Evolutionary conservation across 2,329 filamentous ascomycete genomes (phyloP).

Genomic region (Colletotrichum magnum): DNA sequence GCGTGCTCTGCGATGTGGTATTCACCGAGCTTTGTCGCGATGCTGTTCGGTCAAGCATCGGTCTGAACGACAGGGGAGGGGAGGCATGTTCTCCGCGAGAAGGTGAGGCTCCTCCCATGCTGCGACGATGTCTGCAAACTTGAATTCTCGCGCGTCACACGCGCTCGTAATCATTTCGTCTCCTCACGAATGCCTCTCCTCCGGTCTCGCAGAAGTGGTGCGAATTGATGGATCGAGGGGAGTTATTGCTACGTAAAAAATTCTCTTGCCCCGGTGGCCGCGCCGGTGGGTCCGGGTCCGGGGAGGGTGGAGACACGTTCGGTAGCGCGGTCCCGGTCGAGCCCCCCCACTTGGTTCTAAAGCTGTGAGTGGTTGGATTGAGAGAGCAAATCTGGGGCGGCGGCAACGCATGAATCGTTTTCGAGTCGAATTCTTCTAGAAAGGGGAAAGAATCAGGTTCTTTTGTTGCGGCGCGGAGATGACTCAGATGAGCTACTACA

Average conservation of each 20-base stretch:
- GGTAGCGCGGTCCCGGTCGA: constrained; percentile 8
- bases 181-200: constrained; percentile 11
- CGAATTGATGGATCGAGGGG: constrained; percentile 5
- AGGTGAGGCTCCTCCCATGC: too few species aligned
- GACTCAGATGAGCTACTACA: too few species aligned
- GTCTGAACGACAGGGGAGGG: too few species aligned
- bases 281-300: constrained; percentile 26
- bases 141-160: not conserved
- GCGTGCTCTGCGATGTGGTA: not conserved
- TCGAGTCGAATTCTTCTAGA: constrained; percentile 4
- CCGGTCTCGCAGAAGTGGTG: constrained; percentile 25
- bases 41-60: too few species aligned
- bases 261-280: constrained; percentile 12
- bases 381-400: not conserved
- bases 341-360: not conserved
- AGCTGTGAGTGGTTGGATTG: too few species aligned
- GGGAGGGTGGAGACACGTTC: not conserved
- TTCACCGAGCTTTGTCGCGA: too few species aligned
- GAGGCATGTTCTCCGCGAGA: too few species aligned
- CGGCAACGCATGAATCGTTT: constrained; percentile 31
- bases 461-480: too few species aligned
- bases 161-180: not conserved
- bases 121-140: constrained; percentile 5
- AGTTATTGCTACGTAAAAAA: constrained; percentile 35
- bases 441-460: not conserved